These are phyloP conservation scores for Haematococcus lacustris DNA, from an alignment of 139 green algal species.

Conservation along the genomic window DNA sequence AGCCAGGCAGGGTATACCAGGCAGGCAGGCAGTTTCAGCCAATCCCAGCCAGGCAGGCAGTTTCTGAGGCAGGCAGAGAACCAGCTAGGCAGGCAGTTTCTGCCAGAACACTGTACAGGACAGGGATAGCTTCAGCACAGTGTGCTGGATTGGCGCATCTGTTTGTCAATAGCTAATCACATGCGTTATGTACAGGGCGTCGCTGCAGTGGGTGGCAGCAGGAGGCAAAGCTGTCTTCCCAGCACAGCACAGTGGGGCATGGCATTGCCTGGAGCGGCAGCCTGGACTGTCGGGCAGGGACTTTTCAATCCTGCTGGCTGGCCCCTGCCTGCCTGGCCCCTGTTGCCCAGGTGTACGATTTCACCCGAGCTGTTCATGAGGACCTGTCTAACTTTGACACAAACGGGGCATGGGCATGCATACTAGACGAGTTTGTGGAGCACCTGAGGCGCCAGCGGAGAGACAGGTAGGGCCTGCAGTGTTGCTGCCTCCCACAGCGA, in stretches of 20 bases:
- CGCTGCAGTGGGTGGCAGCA: not conserved
- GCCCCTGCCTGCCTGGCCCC: no score
- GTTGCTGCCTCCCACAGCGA: no score
- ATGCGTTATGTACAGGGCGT: not conserved
- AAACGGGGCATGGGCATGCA: constrained; percentile 43
- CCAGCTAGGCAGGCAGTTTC: no score
- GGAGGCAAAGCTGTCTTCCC: not conserved
- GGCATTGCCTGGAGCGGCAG: no score
- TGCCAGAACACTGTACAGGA: not conserved
- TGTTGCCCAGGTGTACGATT: constrained; percentile 61
- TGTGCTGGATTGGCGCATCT: not conserved
- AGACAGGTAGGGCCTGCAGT: no score
- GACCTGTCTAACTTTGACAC: constrained; percentile 71
- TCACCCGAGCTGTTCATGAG: constrained; percentile 55
- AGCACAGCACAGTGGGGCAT: not conserved
- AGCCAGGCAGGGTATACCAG: no score
- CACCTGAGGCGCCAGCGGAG: constrained; percentile 28
- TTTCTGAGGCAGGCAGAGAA: no score
- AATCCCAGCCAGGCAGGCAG: no score
- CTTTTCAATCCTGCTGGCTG: not conserved
- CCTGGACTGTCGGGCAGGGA: no score
- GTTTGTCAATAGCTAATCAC: not conserved
- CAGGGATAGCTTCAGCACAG: not conserved
- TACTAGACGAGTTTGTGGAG: constrained; percentile 65
- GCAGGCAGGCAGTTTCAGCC: no score